Percentiles rank a stretch among this genome's conserved stretches.
Evolutionary conservation across 2,329 filamentous ascomycete genomes (phyloP).

Genomic region (Ophiocordyceps robertsii): DNA sequence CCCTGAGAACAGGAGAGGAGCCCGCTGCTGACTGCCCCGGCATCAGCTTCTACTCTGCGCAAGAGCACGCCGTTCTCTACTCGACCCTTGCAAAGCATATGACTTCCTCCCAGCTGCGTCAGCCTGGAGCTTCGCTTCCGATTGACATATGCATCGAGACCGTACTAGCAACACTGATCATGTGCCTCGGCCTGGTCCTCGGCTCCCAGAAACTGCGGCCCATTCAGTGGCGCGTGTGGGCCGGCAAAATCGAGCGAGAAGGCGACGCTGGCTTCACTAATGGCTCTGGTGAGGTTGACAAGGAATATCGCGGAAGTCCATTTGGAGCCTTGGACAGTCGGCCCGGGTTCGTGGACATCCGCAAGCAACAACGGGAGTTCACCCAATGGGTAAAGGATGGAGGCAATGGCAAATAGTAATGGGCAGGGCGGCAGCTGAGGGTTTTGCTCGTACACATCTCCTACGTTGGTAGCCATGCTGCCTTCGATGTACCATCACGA

Average conservation of each 20-base stretch:
- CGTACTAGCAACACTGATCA: conserved; percentile 61
- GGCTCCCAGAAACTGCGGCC: conserved; percentile 68
- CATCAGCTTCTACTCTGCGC: conserved; percentile 81
- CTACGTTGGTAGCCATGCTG: too few species aligned
- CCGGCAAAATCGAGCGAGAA: conserved; percentile 70
- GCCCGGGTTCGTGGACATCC: conserved; percentile 77
- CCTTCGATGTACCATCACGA: too few species aligned
- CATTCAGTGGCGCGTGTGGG: conserved; percentile 72
- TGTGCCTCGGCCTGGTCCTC: conserved; percentile 72
- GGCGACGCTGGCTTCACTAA: conserved; percentile 45
- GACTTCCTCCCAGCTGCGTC: conserved; percentile 17
- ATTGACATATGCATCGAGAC: conserved; percentile 83
- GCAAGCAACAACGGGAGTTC: conserved; percentile 68
- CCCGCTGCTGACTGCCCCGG: conserved; percentile 6
- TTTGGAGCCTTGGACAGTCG: conserved; percentile 69
- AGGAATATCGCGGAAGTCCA: conserved; percentile 61
- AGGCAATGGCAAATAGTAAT: conserved; percentile 9
- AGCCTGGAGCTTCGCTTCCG: conserved; percentile 44
- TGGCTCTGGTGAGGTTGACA: conserved; percentile 51
- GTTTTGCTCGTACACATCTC: too few species aligned
- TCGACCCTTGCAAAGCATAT: conserved; percentile 34
- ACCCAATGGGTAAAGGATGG: conserved; percentile 50
- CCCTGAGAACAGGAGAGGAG: background rate
- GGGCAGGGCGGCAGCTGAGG: background rate
- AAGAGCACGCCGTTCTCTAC: conserved; percentile 74